Percentiles rank a stretch among this genome's conserved stretches.
Evolutionary conservation across 805 yeast genomes (phyloP).

Genomic region (Lipomyces kockii): DNA sequence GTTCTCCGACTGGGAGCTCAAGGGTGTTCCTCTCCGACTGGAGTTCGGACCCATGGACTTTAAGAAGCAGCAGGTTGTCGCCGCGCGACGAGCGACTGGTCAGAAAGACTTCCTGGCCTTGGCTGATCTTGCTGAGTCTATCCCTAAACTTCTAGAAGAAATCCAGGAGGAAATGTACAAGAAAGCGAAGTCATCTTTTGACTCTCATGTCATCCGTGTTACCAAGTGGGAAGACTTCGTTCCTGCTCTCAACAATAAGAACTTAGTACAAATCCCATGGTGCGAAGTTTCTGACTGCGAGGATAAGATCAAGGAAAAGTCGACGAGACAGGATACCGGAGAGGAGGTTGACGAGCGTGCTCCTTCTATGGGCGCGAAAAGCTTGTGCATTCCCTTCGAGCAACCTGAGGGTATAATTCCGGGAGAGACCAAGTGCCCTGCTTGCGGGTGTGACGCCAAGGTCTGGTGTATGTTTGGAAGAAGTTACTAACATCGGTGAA

Average conservation of each 20-base stretch:
- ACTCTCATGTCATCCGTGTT: constrained; percentile 79
- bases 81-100: constrained; percentile 91
- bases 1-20: constrained; percentile 94
- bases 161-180: constrained; percentile 76
- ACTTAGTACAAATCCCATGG: constrained; percentile 94
- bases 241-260: constrained; percentile 87
- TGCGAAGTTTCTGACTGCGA: constrained; percentile 95
- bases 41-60: constrained; percentile 98
- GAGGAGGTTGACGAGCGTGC: constrained; percentile 90
- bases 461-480: constrained; percentile 96
- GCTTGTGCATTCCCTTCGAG: constrained; percentile 92
- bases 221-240: constrained; percentile 91
- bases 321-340: constrained; percentile 74
- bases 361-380: constrained; percentile 99
- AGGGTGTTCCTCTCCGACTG: constrained; percentile 90
- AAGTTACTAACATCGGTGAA: constrained; percentile 62
- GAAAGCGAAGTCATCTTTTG: constrained; percentile 82
- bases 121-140: constrained; percentile 62
- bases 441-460: constrained; percentile 73
- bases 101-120: constrained; percentile 71
- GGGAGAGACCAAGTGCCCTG: constrained; percentile 80
- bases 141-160: constrained; percentile 78
- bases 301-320: constrained; percentile 91
- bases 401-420: constrained; percentile 66
- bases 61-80: constrained; percentile 75